Percentiles rank a stretch among this genome's conserved stretches.
phyloP scores from a whole-genome alignment of 306 rosid genomes.

The Mimosa pudica region DNA sequence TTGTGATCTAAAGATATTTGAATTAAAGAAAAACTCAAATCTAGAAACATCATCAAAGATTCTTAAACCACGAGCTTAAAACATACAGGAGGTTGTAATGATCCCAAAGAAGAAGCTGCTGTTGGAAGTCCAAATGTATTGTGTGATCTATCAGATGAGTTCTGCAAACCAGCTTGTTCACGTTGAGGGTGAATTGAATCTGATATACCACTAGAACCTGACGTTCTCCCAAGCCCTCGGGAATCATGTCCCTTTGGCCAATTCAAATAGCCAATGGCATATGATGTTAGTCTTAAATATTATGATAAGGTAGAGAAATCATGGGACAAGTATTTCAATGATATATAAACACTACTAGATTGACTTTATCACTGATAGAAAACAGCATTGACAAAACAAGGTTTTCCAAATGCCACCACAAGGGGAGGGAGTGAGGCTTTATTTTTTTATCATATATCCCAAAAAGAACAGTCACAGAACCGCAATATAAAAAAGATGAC shows the following conservation, averaged over 20 bases:
- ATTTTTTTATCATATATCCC: not conserved
- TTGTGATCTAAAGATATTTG: not conserved
- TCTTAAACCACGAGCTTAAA: conserved; percentile 39
- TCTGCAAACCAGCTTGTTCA: conserved; percentile 59
- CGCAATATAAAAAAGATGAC: not conserved
- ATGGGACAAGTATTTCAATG: conserved; percentile 9
- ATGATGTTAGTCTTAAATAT: conserved; percentile 14
- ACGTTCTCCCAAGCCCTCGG: conserved; percentile 65
- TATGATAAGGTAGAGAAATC: conserved; percentile 21
- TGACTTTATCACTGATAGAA: not conserved
- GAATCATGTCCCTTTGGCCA: conserved; percentile 68
- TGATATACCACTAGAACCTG: conserved; percentile 54
- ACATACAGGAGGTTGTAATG: conserved; percentile 78
- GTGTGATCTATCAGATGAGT: conserved; percentile 56
- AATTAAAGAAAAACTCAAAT: conserved; percentile 21
- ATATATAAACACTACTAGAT: conserved; percentile 15
- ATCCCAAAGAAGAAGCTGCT: conserved; percentile 62
- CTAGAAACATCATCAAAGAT: conserved; percentile 28
- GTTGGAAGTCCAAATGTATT: conserved; percentile 59
- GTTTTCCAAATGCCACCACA: not conserved
- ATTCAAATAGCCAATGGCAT: conserved; percentile 40
- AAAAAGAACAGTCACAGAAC: not conserved
- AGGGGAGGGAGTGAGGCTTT: not conserved
- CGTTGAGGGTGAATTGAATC: conserved; percentile 58
- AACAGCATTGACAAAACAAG: not conserved